Evolutionary conservation across 257 asterid species (phyloP).

Genomic region (Dorcoceras hygrometricum): DNA sequence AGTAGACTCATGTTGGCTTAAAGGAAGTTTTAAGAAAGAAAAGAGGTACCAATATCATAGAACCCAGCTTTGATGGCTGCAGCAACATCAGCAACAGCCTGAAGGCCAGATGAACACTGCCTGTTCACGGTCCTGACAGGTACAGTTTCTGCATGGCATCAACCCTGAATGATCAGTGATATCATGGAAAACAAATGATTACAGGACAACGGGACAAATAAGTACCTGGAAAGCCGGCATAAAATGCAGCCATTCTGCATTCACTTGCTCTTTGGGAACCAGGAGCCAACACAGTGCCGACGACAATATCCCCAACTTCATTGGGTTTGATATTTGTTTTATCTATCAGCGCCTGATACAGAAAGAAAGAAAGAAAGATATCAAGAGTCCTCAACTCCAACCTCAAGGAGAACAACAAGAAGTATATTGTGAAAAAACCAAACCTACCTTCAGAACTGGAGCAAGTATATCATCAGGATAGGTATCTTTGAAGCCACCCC

Average conservation of each 20-base stretch:
- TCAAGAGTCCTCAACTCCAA: neutral
- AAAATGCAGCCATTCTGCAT: slow-evolving; percentile 99
- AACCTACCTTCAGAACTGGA: slow-evolving; percentile 75
- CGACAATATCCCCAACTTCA: slow-evolving; percentile 98
- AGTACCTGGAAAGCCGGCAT: slow-evolving; percentile 98
- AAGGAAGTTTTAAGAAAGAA: slow-evolving; percentile 1
- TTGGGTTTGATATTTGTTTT: slow-evolving; percentile 74
- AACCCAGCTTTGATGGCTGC: slow-evolving; percentile 99
- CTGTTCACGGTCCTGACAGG: slow-evolving; percentile 97
- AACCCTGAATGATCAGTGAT: slow-evolving; percentile 8
- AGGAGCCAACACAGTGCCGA: slow-evolving; percentile 92
- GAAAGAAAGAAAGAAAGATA: neutral
- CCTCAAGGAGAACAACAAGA: slow-evolving; percentile 24
- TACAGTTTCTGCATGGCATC: slow-evolving; percentile 68
- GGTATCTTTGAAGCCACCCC: slow-evolving; percentile 96
- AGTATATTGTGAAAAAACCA: slow-evolving; percentile 1
- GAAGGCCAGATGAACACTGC: slow-evolving; percentile 99
- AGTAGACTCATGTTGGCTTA: neutral
- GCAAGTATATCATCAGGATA: slow-evolving; percentile 95
- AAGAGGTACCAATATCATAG: slow-evolving; percentile 75
- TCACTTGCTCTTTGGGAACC: slow-evolving; percentile 98
- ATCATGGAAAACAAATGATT: slow-evolving; percentile 7
- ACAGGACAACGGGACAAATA: neutral
- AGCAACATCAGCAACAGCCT: slow-evolving; percentile 99
- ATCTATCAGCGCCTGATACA: slow-evolving; percentile 66